These are phyloP conservation scores for Talaromyces adpressus DNA, from an alignment of 495 filamentous ascomycete genomes.

Conservation along the genomic window DNA sequence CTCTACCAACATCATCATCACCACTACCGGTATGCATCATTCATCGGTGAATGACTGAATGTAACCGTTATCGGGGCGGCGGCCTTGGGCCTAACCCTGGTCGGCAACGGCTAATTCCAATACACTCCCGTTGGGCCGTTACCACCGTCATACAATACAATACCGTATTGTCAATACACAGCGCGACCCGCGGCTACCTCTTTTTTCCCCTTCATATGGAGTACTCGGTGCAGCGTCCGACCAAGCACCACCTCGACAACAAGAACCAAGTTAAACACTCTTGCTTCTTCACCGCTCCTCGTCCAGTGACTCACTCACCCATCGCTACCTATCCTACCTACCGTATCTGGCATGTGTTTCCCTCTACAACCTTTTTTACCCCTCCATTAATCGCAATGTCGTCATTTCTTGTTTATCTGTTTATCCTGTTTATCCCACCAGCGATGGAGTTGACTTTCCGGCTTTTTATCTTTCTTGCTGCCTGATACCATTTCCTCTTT, in stretches of 20 bases:
- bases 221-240: not conserved
- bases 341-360: not conserved
- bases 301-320: not conserved
- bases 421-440: not conserved
- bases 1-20: not conserved
- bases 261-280: not conserved
- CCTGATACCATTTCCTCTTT: not conserved
- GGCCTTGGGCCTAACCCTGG: not conserved
- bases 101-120: not conserved
- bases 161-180: not conserved
- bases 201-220: not conserved
- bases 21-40: not conserved
- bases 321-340: not conserved
- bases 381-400: not conserved
- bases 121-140: not conserved
- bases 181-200: slow-evolving; percentile 5
- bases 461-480: not conserved
- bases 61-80: not conserved
- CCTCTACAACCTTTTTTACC: not conserved
- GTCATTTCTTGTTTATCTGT: not conserved
- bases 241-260: not conserved
- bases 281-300: not conserved
- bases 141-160: not conserved
- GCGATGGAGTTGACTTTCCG: not conserved
- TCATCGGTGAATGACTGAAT: not conserved